phyloP scores from a whole-genome alignment of 179 eudicot species.

The Silene coronaria region DNA sequence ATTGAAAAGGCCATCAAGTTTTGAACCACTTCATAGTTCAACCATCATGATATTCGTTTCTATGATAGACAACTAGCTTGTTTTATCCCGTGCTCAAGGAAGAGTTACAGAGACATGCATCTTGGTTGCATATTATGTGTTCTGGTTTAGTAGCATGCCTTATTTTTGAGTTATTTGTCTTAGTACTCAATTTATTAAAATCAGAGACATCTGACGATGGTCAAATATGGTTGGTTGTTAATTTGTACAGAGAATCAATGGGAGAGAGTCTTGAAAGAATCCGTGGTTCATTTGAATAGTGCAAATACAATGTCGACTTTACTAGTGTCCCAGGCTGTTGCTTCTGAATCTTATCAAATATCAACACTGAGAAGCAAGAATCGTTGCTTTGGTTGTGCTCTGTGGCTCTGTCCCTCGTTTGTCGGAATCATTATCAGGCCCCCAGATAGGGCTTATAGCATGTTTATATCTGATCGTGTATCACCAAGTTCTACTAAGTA shows the following conservation, averaged over 20 bases:
- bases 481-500: neutral
- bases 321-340: neutral
- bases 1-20: too few species aligned
- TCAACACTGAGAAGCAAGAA: neutral
- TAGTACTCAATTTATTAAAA: neutral
- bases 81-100: neutral
- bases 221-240: constrained; percentile 1
- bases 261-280: constrained; percentile 61
- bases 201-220: neutral
- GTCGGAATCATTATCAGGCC: neutral
- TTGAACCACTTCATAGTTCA: too few species aligned
- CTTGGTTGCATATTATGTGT: neutral
- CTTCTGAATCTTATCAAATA: neutral
- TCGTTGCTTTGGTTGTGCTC: neutral
- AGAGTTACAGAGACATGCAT: neutral
- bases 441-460: neutral
- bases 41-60: too few species aligned
- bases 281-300: constrained; percentile 38
- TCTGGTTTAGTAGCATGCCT: constrained; percentile 2
- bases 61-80: neutral
- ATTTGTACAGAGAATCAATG: constrained; percentile 40
- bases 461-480: neutral
- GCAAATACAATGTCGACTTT: neutral
- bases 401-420: neutral
- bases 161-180: neutral